Base-by-base conservation (phyloP, 129 eudicot genomes). In the Lonicera japonica region DNA sequence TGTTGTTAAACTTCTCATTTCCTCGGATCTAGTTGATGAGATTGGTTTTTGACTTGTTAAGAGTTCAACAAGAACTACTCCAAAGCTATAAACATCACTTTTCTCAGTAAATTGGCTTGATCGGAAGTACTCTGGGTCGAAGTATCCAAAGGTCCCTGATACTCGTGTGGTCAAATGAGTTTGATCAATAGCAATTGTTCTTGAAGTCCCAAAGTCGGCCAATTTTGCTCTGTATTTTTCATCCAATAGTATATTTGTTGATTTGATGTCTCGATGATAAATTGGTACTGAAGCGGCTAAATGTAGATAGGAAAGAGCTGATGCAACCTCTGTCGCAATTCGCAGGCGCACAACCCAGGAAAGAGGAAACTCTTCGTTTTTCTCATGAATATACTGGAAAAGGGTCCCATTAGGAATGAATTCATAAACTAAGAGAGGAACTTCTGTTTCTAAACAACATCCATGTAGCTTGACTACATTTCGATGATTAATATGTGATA, bases 211-310 rank as follows among this genome's bases (percentile, higher is more conserved):
- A 54, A 54, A 54, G 20, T 54, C 59, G 1, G 34, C 58, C 16
- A 54, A 25, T 25, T 57, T 25, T 57, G 41, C 62, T 20, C 41
- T 14, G 20, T 24, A 57, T 16, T 25, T 57, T 14, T 57, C 21
- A 57, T 57, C 62, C 41, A 29, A 25, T 11, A 57, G 43, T 25
- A 57, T 57, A 18, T 57, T 57, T 54, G 59, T 54, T 25, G 59
- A 54, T 25, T 54, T 54, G 25, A 54, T 54, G 23, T 54, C 59
- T 8, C 62, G 62, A 16, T 57, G 62, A 57, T 57, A 57, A 8
- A 56, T 56, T 22, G 60, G 60, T 12, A 56, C 2, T 6, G 60
- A 23, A 21, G 60, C 60, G 21, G 38, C 34, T 3, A 7, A 56
- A n/a, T 56, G 60, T 7, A 52, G 56, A 52, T 52, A 52, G 11